Evolutionary conservation across 805 yeast genomes (phyloP).

Genomic region (Wickerhamomyces rabaulensis): DNA sequence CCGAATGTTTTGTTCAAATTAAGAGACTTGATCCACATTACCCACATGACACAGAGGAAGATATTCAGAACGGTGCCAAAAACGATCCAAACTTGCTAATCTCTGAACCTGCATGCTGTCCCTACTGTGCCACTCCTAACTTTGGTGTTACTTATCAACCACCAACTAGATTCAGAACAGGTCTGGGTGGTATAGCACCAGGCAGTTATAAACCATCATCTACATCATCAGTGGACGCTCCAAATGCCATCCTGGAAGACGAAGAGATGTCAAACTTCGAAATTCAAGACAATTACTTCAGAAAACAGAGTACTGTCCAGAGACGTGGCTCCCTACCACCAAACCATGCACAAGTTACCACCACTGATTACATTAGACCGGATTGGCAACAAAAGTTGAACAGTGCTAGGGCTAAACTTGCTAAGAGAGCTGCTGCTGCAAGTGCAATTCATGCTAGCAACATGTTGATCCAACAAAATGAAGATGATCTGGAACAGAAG

Average conservation of each 20-base stretch:
- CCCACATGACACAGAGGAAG: slow-evolving; percentile 64
- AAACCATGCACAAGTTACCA: slow-evolving; percentile 62
- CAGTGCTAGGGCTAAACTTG: slow-evolving; percentile 69
- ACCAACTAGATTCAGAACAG: slow-evolving; percentile 46
- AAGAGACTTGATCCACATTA: slow-evolving; percentile 90
- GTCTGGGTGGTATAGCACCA: slow-evolving; percentile 54
- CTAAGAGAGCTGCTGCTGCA: slow-evolving; percentile 89
- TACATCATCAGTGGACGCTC: slow-evolving; percentile 1
- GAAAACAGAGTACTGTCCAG: slow-evolving; percentile 8
- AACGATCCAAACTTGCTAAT: slow-evolving; percentile 58
- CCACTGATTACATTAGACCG: slow-evolving; percentile 82
- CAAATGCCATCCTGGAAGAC: slow-evolving; percentile 6
- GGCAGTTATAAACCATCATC: slow-evolving; percentile 26
- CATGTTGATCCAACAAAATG: slow-evolving; percentile 43
- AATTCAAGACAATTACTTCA: slow-evolving; percentile 12
- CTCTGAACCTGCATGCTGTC: slow-evolving; percentile 87
- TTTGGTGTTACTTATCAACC: slow-evolving; percentile 84
- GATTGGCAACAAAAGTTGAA: slow-evolving; percentile 82
- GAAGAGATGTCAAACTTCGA: slow-evolving; percentile 9
- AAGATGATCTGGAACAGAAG: slow-evolving; percentile 53
- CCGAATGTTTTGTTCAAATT: slow-evolving; percentile 96
- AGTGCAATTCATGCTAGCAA: slow-evolving; percentile 90
- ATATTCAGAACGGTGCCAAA: slow-evolving; percentile 26
- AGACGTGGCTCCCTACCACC: slow-evolving; percentile 60
- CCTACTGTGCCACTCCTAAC: slow-evolving; percentile 84